Base-by-base conservation (phyloP, 139 green algal genomes). In the Pseudopediastrum boryanum region DNA sequence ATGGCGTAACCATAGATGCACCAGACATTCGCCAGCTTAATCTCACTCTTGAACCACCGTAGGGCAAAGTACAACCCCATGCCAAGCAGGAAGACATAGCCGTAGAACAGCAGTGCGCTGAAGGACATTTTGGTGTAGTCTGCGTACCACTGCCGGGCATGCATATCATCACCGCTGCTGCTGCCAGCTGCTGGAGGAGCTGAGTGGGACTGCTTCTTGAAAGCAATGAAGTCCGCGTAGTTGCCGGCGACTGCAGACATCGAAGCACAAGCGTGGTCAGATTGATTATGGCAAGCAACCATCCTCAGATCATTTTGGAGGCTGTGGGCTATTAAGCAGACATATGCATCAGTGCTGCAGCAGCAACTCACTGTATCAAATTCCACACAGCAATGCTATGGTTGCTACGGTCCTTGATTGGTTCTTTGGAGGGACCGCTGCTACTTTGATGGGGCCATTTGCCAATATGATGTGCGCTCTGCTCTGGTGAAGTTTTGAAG, bases 1-100 rank as follows among this genome's bases (percentile, higher is more conserved):
- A 97, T 64, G 35, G 85, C 77, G 81, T 97, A 97, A 59, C 93
- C 93, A 77, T 96, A 97, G 51, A 88, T 87, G 78, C 93, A 97
- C 81, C 90, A 94, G 25, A 96, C 86, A 54, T 91, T 85, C 44
- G 84, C 84, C 23, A 97, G 87, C 33, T 70, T 74, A 13, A 95
- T 78, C 39, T 86, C 82, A 35, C 84, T 79, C 74, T 87, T 89
- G 59, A 76, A 79, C 81, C 83, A 94, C 4, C 81, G 78, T 50
- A 94, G 76, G 48, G 81, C 65, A 12, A 80, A 71, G 25, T 64
- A 94, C 35, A 94, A 64, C 21, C 58, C 46, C 36, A 92, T 29
- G 0, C 87, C 85, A 27, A 93, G 56, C 21, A 87, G 61, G 44
- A 93, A 91, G 10, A 94, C 80, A 78, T 97, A 97, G 67, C 93